Conservation (phyloP, 2,329 filamentous ascomycete species). For the Penicillium occitanis region DNA sequence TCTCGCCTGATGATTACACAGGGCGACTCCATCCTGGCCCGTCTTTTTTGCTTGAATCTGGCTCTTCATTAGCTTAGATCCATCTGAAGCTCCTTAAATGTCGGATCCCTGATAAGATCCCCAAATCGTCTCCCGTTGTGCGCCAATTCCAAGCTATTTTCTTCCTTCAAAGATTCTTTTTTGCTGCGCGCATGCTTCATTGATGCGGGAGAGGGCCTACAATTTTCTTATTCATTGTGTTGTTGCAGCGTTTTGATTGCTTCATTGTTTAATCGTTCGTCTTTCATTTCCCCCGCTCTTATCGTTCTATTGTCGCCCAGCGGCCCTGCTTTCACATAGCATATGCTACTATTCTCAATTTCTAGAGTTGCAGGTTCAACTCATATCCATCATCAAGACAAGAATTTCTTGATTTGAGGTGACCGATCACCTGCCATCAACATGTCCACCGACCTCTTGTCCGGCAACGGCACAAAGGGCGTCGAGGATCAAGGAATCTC, state of each 20-base stretch:
- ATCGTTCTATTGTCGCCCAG: slow-evolving; percentile 12
- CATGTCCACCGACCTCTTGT: slow-evolving; percentile 32
- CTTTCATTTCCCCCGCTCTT: slow-evolving; percentile 4
- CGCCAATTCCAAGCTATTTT: not conserved
- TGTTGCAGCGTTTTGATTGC: not conserved
- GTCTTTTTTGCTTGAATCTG: slow-evolving; percentile 4
- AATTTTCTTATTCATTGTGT: not conserved
- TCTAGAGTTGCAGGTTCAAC: slow-evolving; percentile 10
- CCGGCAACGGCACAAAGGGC: slow-evolving; percentile 38
- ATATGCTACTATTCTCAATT: not conserved
- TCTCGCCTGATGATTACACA: not conserved
- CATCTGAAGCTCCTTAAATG: not conserved
- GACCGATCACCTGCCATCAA: not conserved
- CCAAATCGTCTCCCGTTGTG: slow-evolving; percentile 7
- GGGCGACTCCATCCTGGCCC: not conserved
- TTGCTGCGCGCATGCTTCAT: not conserved
- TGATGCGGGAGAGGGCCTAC: not conserved
- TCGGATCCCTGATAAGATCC: not conserved
- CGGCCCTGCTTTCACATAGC: not conserved
- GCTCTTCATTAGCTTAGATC: not conserved
- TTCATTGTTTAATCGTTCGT: not conserved
- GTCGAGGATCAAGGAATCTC: slow-evolving; percentile 38
- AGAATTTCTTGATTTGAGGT: not conserved
- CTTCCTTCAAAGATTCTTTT: not conserved
- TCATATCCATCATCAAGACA: not conserved